Evolutionary conservation across 495 filamentous ascomycete genomes (phyloP), one percentile per base, ranked within the genome.

Genomic region (Rostrohypoxylon terebratum): DNA sequence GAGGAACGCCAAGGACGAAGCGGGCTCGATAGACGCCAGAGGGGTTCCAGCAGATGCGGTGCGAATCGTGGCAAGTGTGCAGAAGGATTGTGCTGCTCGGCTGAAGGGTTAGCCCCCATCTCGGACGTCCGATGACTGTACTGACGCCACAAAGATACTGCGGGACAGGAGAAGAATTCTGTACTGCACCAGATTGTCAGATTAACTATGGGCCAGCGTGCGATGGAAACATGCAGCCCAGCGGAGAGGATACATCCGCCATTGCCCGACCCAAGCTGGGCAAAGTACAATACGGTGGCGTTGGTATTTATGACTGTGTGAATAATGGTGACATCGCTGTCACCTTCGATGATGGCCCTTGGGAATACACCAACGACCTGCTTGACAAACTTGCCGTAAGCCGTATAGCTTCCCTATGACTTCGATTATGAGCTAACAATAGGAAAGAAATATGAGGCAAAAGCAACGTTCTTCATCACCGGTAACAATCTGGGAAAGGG

Each of bases 301-400:
- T 78, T 2, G 87, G 87, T 4, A 90, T 96, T 62, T 91, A 90
- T 44, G 85, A 89, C 47, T 96, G 93, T 72, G 81, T 80, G 4
- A 82, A 83, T 13, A 78, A 85, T 0, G 89, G 90, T 21, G 87
- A 88, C 18, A 85, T 94, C 65, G 92, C 92, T 50, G 73, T 94
- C 54, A 94, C 92, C 1, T 94, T 88, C 75, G 92, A 95, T 69
- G 92, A 95, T 75, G 92, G 92, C 9, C 92, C 92, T 0, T 89
- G 86, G 21, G 78, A 87, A 9, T 94, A 90, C 75, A 94, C 92
- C 0, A 79, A 81, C 21, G 87, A 90, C 61, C 83, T 95, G 13
- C 83, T 95, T 7, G 87, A 94, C 75, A 81, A 92, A 59, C 81
- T 95, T 31, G 75, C 78, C 67, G 83, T 84, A 45, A 7, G 75